Conservation (phyloP, 805 yeast genomes). For the Candida odintsovae region DNA sequence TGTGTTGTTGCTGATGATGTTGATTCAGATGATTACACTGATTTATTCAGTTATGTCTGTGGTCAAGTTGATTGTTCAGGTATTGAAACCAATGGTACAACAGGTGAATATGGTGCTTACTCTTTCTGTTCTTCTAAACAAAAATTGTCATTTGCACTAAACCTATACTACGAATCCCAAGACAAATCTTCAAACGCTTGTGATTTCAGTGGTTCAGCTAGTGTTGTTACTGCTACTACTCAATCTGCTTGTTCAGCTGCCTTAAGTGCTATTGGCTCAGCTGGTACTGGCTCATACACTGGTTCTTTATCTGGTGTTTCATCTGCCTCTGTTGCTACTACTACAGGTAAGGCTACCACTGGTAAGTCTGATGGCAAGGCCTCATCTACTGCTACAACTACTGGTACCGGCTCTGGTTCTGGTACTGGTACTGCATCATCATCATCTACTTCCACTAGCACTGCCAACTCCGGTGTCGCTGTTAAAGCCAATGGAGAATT, state of each 20-base stretch:
- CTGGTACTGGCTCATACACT: conserved; percentile 58
- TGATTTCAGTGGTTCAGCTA: conserved; percentile 65
- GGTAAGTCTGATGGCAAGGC: conserved; percentile 2
- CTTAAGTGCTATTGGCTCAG: conserved; percentile 60
- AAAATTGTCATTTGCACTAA: conserved; percentile 57
- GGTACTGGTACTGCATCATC: no score
- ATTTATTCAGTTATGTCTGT: conserved; percentile 55
- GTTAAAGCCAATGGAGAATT: conserved; percentile 10
- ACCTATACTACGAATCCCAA: conserved; percentile 53
- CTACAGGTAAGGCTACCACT: conserved; percentile 11
- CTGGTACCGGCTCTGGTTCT: conserved; percentile 1
- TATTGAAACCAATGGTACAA: conserved; percentile 54
- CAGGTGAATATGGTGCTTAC: conserved; percentile 65
- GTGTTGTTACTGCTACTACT: conserved; percentile 41
- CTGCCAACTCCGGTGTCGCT: conserved; percentile 21
- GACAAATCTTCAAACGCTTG: conserved; percentile 45
- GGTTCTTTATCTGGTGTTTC: conserved; percentile 18
- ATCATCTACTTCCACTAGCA: conserved; percentile 20
- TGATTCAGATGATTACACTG: conserved; percentile 49
- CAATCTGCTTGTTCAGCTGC: conserved; percentile 51
- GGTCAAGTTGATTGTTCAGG: conserved; percentile 61
- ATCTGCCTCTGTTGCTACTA: conserved; percentile 5
- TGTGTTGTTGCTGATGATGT: conserved; percentile 61
- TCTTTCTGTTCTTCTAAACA: conserved; percentile 68
- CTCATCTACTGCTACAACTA: background rate